Percentiles rank a stretch among this genome's conserved stretches.
Evolutionary conservation across 805 yeast species (phyloP).

Genomic region (Grigorovia jiainica): DNA sequence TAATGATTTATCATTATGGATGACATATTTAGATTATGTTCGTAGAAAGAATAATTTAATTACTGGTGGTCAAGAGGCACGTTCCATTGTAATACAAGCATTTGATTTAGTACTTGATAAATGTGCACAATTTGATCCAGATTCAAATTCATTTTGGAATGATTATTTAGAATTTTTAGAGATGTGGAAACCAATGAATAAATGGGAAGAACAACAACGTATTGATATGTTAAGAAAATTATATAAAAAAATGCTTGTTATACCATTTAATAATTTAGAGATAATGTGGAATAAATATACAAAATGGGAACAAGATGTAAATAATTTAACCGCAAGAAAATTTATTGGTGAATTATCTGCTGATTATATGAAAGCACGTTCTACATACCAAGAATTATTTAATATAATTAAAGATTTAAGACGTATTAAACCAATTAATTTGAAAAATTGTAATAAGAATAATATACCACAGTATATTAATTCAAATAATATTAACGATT

Average conservation of each 20-base stretch:
- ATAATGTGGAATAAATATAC: slow-evolving; percentile 73
- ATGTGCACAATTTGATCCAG: slow-evolving; percentile 65
- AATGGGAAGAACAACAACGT: slow-evolving; percentile 80
- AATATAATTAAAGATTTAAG: slow-evolving; percentile 45
- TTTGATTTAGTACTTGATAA: slow-evolving; percentile 71
- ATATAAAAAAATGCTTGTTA: slow-evolving; percentile 56
- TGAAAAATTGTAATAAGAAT: slow-evolving; percentile 20
- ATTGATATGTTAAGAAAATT: slow-evolving; percentile 66
- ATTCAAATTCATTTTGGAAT: slow-evolving; percentile 64
- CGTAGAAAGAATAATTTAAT: slow-evolving; percentile 56
- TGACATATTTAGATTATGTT: slow-evolving; percentile 68
- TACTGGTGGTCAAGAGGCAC: slow-evolving; percentile 75
- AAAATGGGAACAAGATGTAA: slow-evolving; percentile 70
- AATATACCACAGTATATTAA: slow-evolving; percentile 18
- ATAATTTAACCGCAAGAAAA: slow-evolving; percentile 71
- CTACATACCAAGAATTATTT: slow-evolving; percentile 62
- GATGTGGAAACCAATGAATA: slow-evolving; percentile 65
- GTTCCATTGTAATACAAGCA: slow-evolving; percentile 66
- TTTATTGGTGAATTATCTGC: slow-evolving; percentile 74
- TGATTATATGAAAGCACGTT: slow-evolving; percentile 79
- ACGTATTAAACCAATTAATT: slow-evolving; percentile 27
- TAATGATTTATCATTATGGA: slow-evolving; percentile 62
- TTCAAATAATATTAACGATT: slow-evolving; percentile 8
- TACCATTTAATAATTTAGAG: slow-evolving; percentile 73
- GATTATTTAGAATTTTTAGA: slow-evolving; percentile 75